Percentiles rank a stretch among this genome's conserved stretches.
Evolutionary conservation across 169 alveolate species (phyloP).

Genomic region (Babesia divergens): DNA sequence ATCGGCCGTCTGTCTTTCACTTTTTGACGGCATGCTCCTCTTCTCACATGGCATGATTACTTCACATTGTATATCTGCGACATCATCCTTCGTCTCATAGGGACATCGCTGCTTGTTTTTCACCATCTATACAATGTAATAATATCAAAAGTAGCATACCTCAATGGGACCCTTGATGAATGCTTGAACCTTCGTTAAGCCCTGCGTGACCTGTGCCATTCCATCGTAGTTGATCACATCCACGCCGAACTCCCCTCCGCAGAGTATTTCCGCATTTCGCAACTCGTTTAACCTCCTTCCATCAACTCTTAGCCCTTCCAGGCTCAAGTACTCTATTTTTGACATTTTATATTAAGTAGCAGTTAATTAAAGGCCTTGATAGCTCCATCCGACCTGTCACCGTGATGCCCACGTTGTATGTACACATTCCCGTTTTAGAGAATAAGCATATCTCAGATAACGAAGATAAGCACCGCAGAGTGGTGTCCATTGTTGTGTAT

Average conservation of each 20-base stretch:
- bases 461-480: too few species aligned
- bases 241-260: constrained; percentile 63
- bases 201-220: constrained; percentile 53
- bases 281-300: constrained; percentile 70
- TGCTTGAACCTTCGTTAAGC: constrained; percentile 50
- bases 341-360: constrained; percentile 7
- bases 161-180: constrained; percentile 62
- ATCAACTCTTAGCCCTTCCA: constrained; percentile 74
- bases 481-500: too few species aligned
- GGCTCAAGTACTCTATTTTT: constrained; percentile 68
- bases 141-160: neutral
- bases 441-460: too few species aligned
- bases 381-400: too few species aligned
- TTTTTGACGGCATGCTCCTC: constrained; percentile 5
- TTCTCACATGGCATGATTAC: constrained; percentile 44
- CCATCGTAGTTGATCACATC: constrained; percentile 55
- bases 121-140: neutral
- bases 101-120: neutral
- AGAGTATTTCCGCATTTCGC: constrained; percentile 64
- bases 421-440: too few species aligned
- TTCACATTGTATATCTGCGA: constrained; percentile 54
- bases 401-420: too few species aligned
- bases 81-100: constrained; percentile 18
- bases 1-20: constrained; percentile 24
- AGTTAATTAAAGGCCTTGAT: too few species aligned